Evolutionary conservation across 2,329 filamentous ascomycete genomes (phyloP), one percentile per base, ranked within the genome.

Genomic region (Colletotrichum sp.): DNA sequence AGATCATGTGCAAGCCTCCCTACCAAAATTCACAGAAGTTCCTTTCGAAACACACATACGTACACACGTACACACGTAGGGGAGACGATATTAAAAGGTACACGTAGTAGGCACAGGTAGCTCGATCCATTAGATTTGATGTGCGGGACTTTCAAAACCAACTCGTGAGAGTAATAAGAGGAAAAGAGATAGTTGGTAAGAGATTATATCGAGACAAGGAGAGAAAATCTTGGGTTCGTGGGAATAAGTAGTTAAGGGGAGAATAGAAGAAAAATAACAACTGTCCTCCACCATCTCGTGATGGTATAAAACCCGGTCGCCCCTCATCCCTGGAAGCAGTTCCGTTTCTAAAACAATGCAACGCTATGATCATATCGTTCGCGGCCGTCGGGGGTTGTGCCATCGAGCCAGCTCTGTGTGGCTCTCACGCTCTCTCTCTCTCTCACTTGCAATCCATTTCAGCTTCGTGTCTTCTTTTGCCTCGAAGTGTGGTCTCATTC

Each of bases 371-470:
- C 65, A 55, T 72, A 28, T 72, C 52, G 44, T 76, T 74, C 63
- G 74, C 76, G 55, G 70, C 74, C 70, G 62, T 68, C n/a, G 71
- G 63, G 64, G 74, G n/a, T 52, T 65, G 65, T 74, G 76, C 76
- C 76, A 77, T 78, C 59, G 77, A 78, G 77, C 77, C 77, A 78
- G 77, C 77, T 78, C 77, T 77, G 63, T 49, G 44, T 78, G 75
- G 77, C 77, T 75, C 69, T 70, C 36, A 62, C 57, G 28, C 62
- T 63, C 55, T 52, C 44, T 30, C 28, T 62, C 28, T 62, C 44
- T 62, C 59, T 26, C 66, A 49, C 18, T 36, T 34, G 15, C 55
- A 59, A 13, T 34, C 32, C 21, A 57, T 21, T 34, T 66, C 63
- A 28, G 16, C 39, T 52, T 65, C 34, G 9, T 36, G 16, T 28